Conservation (phyloP, 148 eudicot species). For the Polygonum aviculare region DNA sequence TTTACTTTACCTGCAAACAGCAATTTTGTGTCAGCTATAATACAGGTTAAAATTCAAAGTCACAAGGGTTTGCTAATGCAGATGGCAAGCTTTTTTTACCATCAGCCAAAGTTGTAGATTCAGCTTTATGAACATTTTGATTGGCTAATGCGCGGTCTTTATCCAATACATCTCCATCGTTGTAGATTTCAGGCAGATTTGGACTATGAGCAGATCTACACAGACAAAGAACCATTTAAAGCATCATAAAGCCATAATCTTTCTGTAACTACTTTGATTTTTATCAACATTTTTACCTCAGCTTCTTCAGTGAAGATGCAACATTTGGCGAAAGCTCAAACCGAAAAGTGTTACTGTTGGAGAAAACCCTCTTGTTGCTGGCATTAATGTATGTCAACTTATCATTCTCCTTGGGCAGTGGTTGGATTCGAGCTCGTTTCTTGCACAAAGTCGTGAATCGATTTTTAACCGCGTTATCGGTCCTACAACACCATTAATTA, state of each 20-base stretch:
- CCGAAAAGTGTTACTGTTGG: constrained; percentile 20
- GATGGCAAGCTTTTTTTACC: constrained; percentile 35
- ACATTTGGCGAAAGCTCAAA: constrained; percentile 24
- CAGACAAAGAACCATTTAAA: constrained; percentile 1
- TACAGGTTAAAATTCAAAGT: neutral
- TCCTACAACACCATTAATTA: constrained; percentile 30
- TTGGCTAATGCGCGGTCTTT: constrained; percentile 29
- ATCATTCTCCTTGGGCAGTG: constrained; percentile 58
- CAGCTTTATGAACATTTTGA: constrained; percentile 32
- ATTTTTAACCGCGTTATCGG: constrained; percentile 95
- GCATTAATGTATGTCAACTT: constrained; percentile 30
- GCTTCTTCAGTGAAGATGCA: constrained; percentile 39
- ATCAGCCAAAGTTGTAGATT: constrained; percentile 26
- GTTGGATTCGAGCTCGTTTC: constrained; percentile 71
- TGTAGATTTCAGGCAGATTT: constrained; percentile 22
- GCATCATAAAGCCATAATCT: neutral
- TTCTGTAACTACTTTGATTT: neutral
- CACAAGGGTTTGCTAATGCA: neutral
- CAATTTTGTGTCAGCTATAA: neutral
- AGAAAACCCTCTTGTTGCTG: constrained; percentile 59
- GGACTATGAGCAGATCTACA: constrained; percentile 46
- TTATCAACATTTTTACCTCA: constrained; percentile 32
- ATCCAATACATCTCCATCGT: constrained; percentile 20
- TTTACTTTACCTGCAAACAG: constrained; percentile 27
- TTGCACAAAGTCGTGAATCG: constrained; percentile 83